Conservation (phyloP, 2,329 filamentous ascomycete genomes). For the Ophiosphaerella narmari region DNA sequence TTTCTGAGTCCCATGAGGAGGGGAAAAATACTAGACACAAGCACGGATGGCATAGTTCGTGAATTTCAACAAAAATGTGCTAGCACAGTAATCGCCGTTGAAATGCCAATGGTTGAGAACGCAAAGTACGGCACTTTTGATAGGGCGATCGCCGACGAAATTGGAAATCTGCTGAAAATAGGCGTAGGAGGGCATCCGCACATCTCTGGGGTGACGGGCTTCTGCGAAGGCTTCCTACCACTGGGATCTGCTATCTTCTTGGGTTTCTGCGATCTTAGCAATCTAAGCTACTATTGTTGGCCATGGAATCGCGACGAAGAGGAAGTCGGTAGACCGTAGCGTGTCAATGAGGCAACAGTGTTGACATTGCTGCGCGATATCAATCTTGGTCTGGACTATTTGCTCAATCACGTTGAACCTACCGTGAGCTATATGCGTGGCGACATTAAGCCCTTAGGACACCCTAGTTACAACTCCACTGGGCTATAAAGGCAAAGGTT, state of each 20-base stretch:
- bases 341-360: conserved; percentile 23
- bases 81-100: too few species aligned
- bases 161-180: neutral
- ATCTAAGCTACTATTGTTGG: conserved; percentile 10
- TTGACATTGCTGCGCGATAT: conserved; percentile 35
- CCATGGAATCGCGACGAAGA: conserved; percentile 6
- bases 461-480: conserved; percentile 66
- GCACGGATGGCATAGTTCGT: too few species aligned
- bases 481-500: neutral
- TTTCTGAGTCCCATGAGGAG: too few species aligned
- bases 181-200: neutral
- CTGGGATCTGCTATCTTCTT: conserved; percentile 22
- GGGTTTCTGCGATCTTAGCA: conserved; percentile 23
- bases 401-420: conserved; percentile 20
- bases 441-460: conserved; percentile 93
- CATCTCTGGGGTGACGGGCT: neutral
- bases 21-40: too few species aligned
- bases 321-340: neutral
- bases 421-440: conserved; percentile 69
- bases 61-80: too few species aligned
- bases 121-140: too few species aligned
- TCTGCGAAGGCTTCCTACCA: neutral
- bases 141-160: neutral
- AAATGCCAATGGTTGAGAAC: too few species aligned
- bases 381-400: conserved; percentile 20